phyloP scores from a whole-genome alignment of 129 eudicot genomes.

The Flaveria robusta region DNA sequence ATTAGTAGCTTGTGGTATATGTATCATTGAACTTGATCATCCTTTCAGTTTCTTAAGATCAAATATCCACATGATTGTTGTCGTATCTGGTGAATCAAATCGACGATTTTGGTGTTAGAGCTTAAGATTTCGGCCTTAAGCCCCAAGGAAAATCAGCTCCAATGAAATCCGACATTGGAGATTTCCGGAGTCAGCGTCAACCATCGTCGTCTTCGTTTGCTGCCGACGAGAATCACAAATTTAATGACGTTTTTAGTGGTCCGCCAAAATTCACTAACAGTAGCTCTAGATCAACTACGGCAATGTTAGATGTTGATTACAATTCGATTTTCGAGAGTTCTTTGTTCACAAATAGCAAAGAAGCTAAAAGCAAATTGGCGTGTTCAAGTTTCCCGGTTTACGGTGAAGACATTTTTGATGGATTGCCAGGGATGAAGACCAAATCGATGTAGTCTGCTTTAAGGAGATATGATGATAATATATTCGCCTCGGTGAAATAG shows the following conservation, averaged over 20 bases:
- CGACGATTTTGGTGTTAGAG: conserved; percentile 77
- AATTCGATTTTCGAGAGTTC: conserved; percentile 61
- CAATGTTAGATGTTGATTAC: conserved; percentile 56
- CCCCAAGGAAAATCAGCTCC: conserved; percentile 87
- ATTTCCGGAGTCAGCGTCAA: conserved; percentile 33
- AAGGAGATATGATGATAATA: conserved; percentile 51
- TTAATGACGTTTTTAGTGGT: conserved; percentile 56
- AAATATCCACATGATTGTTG: conserved; percentile 22
- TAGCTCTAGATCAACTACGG: conserved; percentile 32
- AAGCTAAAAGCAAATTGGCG: conserved; percentile 34
- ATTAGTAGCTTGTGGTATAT: background rate
- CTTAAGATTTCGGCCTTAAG: conserved; percentile 67
- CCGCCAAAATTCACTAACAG: conserved; percentile 47
- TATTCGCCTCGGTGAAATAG: conserved; percentile 49
- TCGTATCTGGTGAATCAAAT: conserved; percentile 54
- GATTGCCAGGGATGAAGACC: conserved; percentile 70
- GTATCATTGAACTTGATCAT: conserved; percentile 24
- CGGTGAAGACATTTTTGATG: conserved; percentile 84
- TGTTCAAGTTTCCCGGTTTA: conserved; percentile 63
- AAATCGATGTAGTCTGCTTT: conserved; percentile 43
- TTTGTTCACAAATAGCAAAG: conserved; percentile 24
- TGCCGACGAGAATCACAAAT: conserved; percentile 39
- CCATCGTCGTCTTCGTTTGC: conserved; percentile 24
- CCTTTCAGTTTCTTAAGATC: conserved; percentile 5
- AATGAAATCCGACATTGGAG: conserved; percentile 55